Evolutionary conservation across 164 flowering plant species (phyloP).

Genomic region (grape (Vitis vinifera)): ASM3070453v1 NC_081811.1:27130001-27130500

Average conservation of each 20-base stretch:
- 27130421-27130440: conserved; percentile 5
- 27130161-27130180: conserved; percentile 20
- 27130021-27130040: conserved; percentile 60
- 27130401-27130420: conserved; percentile 15
- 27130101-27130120: conserved; percentile 60
- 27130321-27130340: conserved; percentile 34
- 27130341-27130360: conserved; percentile 34
- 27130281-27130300: conserved; percentile 43
- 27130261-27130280: conserved; percentile 50
- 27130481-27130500: conserved; percentile 53
- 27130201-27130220: conserved; percentile 28
- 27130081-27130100: conserved; percentile 59
- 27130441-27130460: conserved; percentile 27
- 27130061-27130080: conserved; percentile 50
- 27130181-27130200: conserved; percentile 19
- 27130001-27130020: conserved; percentile 49
- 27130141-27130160: conserved; percentile 32
- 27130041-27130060: conserved; percentile 63
- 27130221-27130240: conserved; percentile 25
- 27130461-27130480: conserved; percentile 42
- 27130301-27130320: conserved; percentile 32
- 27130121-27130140: conserved; percentile 39
- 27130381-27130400: conserved; percentile 28
- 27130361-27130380: conserved; percentile 30
- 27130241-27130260: conserved; percentile 35